Evolutionary conservation across 2,329 filamentous ascomycete species (phyloP).

Genomic region (Nakataea oryzae): DNA sequence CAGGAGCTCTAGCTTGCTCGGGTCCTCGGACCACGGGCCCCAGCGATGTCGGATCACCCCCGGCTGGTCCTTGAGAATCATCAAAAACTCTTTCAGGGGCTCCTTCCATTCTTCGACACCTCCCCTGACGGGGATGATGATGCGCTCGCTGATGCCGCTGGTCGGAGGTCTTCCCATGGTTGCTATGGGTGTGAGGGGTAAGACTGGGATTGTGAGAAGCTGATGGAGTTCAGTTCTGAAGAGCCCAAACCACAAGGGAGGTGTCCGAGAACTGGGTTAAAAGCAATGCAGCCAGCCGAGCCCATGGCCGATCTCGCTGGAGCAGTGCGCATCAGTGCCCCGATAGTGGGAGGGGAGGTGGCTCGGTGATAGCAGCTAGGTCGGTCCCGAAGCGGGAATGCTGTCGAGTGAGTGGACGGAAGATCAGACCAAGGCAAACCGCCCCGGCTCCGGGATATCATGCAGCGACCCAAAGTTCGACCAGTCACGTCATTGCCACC

Average conservation of each 20-base stretch:
- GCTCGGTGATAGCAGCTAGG: too few relatives aligned
- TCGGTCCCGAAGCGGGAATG: background rate
- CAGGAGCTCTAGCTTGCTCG: constrained; percentile 15
- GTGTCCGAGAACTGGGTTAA: too few relatives aligned
- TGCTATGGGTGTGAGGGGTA: background rate
- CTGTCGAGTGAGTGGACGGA: background rate
- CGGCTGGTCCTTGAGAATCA: constrained; percentile 15
- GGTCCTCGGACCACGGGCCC: constrained; percentile 16
- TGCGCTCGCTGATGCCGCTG: background rate
- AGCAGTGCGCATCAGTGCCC: too few relatives aligned
- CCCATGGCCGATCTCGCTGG: background rate
- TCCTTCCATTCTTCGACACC: constrained; percentile 18
- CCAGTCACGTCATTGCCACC: background rate
- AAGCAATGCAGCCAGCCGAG: background rate
- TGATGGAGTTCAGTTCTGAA: too few relatives aligned
- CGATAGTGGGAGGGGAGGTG: background rate
- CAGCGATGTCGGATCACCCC: constrained; percentile 18
- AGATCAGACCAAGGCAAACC: background rate
- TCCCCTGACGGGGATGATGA: constrained; percentile 13
- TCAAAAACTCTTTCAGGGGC: constrained; percentile 15
- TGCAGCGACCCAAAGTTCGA: background rate
- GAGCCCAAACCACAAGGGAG: background rate
- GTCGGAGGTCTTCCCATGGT: background rate
- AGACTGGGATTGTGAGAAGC: too few relatives aligned
- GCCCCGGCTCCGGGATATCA: background rate